phyloP scores from a whole-genome alignment of 768 basidiomycete genomes.

The Rhodotorula graminis region DNA sequence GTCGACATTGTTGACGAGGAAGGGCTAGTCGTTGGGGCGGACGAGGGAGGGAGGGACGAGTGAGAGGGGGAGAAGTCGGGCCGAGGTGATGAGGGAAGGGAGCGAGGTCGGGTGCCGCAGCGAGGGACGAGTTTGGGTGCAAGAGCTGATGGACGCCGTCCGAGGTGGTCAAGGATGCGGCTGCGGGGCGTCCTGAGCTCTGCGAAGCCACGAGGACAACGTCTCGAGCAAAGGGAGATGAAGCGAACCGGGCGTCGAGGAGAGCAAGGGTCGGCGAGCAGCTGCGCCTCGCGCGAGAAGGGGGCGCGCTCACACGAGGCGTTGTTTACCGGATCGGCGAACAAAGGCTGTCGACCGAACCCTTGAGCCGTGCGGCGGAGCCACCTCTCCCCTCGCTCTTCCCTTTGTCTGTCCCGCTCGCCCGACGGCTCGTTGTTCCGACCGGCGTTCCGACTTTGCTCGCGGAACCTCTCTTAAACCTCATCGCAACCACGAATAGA shows the following conservation, averaged over 20 bases:
- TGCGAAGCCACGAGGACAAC: neutral
- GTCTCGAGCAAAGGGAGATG: neutral
- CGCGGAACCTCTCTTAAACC: neutral
- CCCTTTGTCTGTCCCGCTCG: neutral
- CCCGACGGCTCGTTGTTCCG: too few relatives aligned
- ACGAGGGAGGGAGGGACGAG: neutral
- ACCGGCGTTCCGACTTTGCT: too few relatives aligned
- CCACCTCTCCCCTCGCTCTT: too few relatives aligned
- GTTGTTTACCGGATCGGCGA: neutral
- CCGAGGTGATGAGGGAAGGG: neutral
- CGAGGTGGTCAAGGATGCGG: neutral
- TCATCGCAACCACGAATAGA: too few relatives aligned
- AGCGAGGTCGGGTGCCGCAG: neutral
- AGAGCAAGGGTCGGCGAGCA: too few relatives aligned
- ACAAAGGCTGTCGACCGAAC: neutral
- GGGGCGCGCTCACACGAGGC: neutral
- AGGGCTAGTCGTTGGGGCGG: too few relatives aligned
- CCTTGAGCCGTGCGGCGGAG: neutral
- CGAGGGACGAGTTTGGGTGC: neutral
- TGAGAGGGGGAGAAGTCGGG: too few relatives aligned
- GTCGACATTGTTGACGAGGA: constrained; percentile 9
- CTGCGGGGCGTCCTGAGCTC: neutral
- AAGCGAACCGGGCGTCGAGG: too few relatives aligned
- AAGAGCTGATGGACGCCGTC: neutral
- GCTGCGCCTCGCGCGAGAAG: neutral